Evolutionary conservation across 2,329 filamentous ascomycete genomes (phyloP).

Genomic region (Diaporthe caulivora): DNA sequence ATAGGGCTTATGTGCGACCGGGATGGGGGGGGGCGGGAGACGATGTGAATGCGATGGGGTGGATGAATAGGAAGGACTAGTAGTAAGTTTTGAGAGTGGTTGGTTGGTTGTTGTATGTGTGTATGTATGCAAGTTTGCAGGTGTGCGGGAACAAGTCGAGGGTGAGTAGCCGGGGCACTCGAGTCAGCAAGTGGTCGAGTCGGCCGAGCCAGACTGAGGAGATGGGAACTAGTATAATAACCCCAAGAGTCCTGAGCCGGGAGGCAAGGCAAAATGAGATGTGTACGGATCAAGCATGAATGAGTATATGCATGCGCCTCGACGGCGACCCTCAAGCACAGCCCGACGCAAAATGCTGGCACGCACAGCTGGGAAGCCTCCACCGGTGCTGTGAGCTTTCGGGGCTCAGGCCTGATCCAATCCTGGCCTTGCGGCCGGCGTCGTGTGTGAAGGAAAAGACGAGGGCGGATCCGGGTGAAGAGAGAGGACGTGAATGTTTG

Average conservation of each 20-base stretch:
- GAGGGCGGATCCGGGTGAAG: slow-evolving; percentile 16
- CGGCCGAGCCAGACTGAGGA: slow-evolving; percentile 1
- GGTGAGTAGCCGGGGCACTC: slow-evolving; percentile 1
- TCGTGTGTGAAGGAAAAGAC: background rate
- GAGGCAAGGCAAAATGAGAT: slow-evolving; percentile 6
- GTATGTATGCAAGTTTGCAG: slow-evolving; percentile 16
- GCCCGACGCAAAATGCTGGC: background rate
- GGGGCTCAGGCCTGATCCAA: background rate
- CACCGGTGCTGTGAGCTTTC: background rate
- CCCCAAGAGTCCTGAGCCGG: slow-evolving; percentile 12
- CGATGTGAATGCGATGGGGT: background rate
- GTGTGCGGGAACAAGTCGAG: background rate
- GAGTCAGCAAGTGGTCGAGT: slow-evolving; percentile 30
- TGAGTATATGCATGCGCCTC: slow-evolving; percentile 1
- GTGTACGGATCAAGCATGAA: slow-evolving; percentile 19
- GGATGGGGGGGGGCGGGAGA: background rate
- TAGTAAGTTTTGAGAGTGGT: slow-evolving; percentile 2
- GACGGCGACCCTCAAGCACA: background rate
- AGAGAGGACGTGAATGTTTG: slow-evolving; percentile 17
- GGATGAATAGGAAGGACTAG: slow-evolving; percentile 16
- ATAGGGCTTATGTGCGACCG: background rate
- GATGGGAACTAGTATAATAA: slow-evolving; percentile 28
- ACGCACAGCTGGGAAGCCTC: slow-evolving; percentile 6
- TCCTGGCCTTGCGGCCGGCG: slow-evolving; percentile 2
- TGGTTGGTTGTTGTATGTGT: background rate